Conservation (phyloP, 805 yeast genomes). For the Yamadazyma ubonensis region DNA sequence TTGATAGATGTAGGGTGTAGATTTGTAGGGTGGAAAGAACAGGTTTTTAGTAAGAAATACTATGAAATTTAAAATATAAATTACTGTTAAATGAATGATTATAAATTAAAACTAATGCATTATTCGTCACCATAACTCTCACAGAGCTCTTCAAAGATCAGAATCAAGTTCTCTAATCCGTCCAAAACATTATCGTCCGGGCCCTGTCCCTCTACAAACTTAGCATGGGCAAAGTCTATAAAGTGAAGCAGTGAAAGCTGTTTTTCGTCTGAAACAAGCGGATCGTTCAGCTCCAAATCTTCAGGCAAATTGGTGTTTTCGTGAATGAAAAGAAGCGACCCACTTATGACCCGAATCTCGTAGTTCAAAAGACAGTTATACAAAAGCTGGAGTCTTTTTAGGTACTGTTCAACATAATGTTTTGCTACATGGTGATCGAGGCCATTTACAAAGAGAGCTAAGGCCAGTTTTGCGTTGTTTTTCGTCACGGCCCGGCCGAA, state of each 20-base stretch:
- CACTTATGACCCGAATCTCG: constrained; percentile 66
- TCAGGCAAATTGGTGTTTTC: constrained; percentile 61
- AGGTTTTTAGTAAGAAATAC: no score
- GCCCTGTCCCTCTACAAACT: constrained; percentile 57
- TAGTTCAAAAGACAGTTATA: constrained; percentile 60
- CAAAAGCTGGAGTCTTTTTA: constrained; percentile 61
- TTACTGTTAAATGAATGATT: no score
- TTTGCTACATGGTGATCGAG: constrained; percentile 3
- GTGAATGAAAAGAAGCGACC: constrained; percentile 69
- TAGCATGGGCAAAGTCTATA: constrained; percentile 92
- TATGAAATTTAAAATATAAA: no score
- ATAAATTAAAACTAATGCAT: no score
- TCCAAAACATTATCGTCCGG: constrained; percentile 67
- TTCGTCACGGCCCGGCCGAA: constrained; percentile 64
- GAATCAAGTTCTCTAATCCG: constrained; percentile 67
- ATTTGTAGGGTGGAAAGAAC: no score
- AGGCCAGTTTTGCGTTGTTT: constrained; percentile 43
- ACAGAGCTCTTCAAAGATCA: constrained; percentile 31
- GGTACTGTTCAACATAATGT: constrained; percentile 35
- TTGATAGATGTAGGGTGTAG: no score
- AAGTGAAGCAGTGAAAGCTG: constrained; percentile 60
- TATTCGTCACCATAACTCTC: no score
- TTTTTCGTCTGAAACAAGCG: constrained; percentile 27
- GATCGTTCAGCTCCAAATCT: constrained; percentile 35
- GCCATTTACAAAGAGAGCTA: constrained; percentile 44